phyloP scores from a whole-genome alignment of 2,329 filamentous ascomycete genomes.

The Fusarium mexicanum region DNA sequence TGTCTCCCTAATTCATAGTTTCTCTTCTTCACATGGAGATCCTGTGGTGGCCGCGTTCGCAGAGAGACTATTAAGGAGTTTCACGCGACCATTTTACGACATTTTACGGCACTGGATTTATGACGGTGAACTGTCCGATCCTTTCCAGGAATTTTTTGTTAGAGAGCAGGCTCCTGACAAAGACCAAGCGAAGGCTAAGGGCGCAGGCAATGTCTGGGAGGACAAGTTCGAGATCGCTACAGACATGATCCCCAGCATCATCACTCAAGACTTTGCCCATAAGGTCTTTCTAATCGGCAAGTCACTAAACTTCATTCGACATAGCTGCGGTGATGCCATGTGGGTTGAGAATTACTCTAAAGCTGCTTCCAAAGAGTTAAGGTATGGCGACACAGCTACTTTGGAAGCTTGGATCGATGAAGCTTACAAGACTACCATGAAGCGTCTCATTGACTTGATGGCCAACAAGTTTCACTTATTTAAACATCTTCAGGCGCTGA shows the following conservation, averaged over 20 bases:
- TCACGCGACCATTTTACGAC: slow-evolving; percentile 95
- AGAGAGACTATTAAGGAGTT: slow-evolving; percentile 84
- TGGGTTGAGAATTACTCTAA: slow-evolving; percentile 98
- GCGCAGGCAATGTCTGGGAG: slow-evolving; percentile 93
- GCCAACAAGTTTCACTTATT: slow-evolving; percentile 94
- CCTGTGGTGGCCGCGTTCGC: slow-evolving; percentile 94
- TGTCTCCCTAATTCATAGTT: slow-evolving; percentile 91
- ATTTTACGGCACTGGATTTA: slow-evolving; percentile 98
- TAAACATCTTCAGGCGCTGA: slow-evolving; percentile 88
- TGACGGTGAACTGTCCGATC: slow-evolving; percentile 96
- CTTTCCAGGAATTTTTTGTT: slow-evolving; percentile 95
- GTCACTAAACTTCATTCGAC: slow-evolving; percentile 96
- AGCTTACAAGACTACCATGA: slow-evolving; percentile 98
- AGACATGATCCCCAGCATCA: slow-evolving; percentile 90
- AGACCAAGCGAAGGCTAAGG: slow-evolving; percentile 63
- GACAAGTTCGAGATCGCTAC: slow-evolving; percentile 92
- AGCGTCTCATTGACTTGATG: slow-evolving; percentile 92
- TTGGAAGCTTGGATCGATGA: slow-evolving; percentile 95
- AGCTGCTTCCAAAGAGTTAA: slow-evolving; percentile 87
- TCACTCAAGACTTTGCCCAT: slow-evolving; percentile 91
- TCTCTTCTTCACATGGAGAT: slow-evolving; percentile 93
- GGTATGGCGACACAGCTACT: slow-evolving; percentile 91
- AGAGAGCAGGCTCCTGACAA: slow-evolving; percentile 73
- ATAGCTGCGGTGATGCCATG: slow-evolving; percentile 90
- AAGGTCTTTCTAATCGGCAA: slow-evolving; percentile 98